phyloP scores from a whole-genome alignment of 208 protist species.

The Hexamita inflata region DNA sequence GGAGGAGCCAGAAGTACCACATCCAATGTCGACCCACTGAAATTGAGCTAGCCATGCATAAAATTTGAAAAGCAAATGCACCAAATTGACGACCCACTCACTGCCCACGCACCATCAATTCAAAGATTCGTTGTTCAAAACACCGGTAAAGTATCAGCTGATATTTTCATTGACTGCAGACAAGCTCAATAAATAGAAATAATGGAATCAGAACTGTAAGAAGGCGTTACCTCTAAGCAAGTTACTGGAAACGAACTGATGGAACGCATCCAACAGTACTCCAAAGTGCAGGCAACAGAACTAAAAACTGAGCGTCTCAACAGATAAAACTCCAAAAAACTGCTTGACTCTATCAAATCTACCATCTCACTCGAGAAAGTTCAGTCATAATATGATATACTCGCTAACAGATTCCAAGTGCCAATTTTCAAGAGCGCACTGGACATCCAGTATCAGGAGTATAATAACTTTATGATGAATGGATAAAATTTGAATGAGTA shows the following conservation, averaged over 20 bases:
- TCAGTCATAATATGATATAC: background rate
- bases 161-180: constrained; percentile 5
- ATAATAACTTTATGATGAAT: background rate
- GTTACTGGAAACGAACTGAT: background rate
- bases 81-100: too few relatives aligned
- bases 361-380: too few relatives aligned
- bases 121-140: too few relatives aligned
- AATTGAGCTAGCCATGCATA: too few relatives aligned
- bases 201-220: background rate
- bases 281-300: too few relatives aligned
- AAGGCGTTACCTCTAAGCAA: background rate
- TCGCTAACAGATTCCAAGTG: background rate
- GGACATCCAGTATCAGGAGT: background rate
- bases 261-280: background rate
- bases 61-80: too few relatives aligned
- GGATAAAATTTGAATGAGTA: background rate
- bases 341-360: background rate
- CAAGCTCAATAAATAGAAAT: constrained; percentile 17
- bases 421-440: background rate
- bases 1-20: too few relatives aligned
- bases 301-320: too few relatives aligned
- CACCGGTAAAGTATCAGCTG: background rate
- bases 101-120: too few relatives aligned
- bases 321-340: background rate
- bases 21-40: too few relatives aligned